Conservation (phyloP, 2,329 filamentous ascomycete genomes). For the Escovopsis sp. region DNA sequence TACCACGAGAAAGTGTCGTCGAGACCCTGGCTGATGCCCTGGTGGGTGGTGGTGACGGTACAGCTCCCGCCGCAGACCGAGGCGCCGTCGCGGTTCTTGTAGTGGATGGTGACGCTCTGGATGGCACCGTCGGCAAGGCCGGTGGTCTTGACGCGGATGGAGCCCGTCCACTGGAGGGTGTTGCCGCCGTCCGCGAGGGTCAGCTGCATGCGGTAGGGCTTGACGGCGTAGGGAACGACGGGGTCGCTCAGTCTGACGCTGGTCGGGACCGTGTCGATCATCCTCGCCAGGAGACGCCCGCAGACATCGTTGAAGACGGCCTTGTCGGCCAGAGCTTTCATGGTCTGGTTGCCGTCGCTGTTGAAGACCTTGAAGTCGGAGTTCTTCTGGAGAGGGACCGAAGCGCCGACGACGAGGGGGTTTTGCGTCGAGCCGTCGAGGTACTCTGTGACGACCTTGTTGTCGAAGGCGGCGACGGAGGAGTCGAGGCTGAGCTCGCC, state of each 20-base stretch:
- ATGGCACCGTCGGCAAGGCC: conserved; percentile 27
- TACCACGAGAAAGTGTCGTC: conserved; percentile 46
- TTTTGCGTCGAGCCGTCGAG: conserved; percentile 37
- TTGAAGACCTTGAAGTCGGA: conserved; percentile 43
- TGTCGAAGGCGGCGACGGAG: conserved; percentile 36
- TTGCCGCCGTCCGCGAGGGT: conserved; percentile 33
- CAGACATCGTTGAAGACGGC: conserved; percentile 33
- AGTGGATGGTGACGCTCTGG: conserved; percentile 34
- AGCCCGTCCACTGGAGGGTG: conserved; percentile 35
- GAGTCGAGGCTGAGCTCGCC: conserved; percentile 33
- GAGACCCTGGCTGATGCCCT: conserved; percentile 38
- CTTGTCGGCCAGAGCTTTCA: conserved; percentile 30
- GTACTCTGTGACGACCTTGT: conserved; percentile 42
- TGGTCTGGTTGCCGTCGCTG: conserved; percentile 40
- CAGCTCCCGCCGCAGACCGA: conserved; percentile 29
- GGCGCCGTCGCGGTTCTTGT: conserved; percentile 39
- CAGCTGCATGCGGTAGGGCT: conserved; percentile 43
- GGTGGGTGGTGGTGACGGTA: conserved; percentile 29
- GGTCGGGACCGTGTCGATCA: conserved; percentile 46
- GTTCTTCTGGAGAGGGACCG: conserved; percentile 28
- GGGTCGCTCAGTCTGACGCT: conserved; percentile 35
- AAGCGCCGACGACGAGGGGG: conserved; percentile 38
- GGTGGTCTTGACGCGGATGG: conserved; percentile 43
- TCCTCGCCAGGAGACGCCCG: conserved; percentile 37
- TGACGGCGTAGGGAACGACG: conserved; percentile 42